Conservation (phyloP, 257 asterid species). For the Solanum dulcamara region DNA sequence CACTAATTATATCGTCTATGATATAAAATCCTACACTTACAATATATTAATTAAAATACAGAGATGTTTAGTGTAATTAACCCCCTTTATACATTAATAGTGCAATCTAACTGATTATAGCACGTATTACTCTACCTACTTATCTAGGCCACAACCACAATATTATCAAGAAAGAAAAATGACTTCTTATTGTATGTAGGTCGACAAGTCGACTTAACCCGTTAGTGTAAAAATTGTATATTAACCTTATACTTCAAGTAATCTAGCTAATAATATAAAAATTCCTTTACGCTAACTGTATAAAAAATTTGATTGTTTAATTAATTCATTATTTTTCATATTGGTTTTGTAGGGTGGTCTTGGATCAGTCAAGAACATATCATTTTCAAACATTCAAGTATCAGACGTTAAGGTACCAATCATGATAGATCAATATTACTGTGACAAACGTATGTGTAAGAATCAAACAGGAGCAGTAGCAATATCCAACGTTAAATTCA, state of each 20-base stretch:
- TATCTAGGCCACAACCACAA: neutral
- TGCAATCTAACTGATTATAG: neutral
- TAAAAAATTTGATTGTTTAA: neutral
- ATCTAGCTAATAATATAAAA: neutral
- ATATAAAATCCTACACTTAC: neutral
- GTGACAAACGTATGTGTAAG: slow-evolving; percentile 56
- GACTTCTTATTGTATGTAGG: neutral
- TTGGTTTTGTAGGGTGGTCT: slow-evolving; percentile 44
- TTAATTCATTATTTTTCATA: neutral
- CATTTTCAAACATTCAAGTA: slow-evolving; percentile 51
- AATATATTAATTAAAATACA: too few relatives aligned
- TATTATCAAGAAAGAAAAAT: too few relatives aligned
- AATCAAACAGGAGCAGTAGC: slow-evolving; percentile 69
- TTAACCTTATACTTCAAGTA: neutral
- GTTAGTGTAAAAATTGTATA: neutral
- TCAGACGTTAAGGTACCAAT: slow-evolving; percentile 53
- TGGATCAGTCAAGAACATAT: slow-evolving; percentile 54
- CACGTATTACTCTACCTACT: neutral
- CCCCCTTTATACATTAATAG: neutral
- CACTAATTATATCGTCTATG: neutral
- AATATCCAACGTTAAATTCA: slow-evolving; percentile 41
- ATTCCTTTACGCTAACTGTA: neutral
- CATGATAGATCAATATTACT: slow-evolving; percentile 66
- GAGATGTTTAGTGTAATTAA: neutral
- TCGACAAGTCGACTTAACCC: neutral